A percentile compares a stretch with the other conserved stretches of the same genome.
Conservation (phyloP, 352 stramenopile genomes). For the Halophytophthora polymorphica region DNA sequence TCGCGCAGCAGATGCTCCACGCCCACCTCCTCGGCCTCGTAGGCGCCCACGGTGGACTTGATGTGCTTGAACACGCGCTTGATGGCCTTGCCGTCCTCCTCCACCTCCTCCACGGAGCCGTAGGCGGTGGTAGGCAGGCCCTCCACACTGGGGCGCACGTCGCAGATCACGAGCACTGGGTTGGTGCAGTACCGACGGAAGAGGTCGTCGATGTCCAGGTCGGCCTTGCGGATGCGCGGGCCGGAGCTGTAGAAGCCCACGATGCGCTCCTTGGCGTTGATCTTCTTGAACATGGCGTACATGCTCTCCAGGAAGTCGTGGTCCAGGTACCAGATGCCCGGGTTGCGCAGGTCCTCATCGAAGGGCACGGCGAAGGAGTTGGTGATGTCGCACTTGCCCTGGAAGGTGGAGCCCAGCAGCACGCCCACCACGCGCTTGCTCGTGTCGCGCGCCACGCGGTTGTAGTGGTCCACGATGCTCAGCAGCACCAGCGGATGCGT, state of each 20-base stretch:
- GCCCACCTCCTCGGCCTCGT: slow-evolving; percentile 95
- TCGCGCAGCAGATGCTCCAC: slow-evolving; percentile 99
- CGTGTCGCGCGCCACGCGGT: slow-evolving; percentile 97
- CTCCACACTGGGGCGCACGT: slow-evolving; percentile 95
- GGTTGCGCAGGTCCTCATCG: slow-evolving; percentile 97
- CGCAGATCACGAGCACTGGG: slow-evolving; percentile 98
- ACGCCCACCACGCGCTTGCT: slow-evolving; percentile 99
- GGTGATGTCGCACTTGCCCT: slow-evolving; percentile 93
- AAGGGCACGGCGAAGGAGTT: slow-evolving; percentile 97
- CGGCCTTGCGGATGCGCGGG: slow-evolving; percentile 94
- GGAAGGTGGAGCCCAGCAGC: slow-evolving; percentile 93
- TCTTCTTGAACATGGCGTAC: slow-evolving; percentile 95
- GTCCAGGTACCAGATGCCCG: slow-evolving; percentile 98
- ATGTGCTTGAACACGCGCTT: slow-evolving; percentile 98
- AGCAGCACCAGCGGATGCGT: slow-evolving; percentile 99
- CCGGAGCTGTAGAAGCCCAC: slow-evolving; percentile 99
- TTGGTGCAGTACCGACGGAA: slow-evolving; percentile 93
- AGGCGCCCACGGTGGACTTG: slow-evolving; percentile 93
- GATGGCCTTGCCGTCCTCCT: slow-evolving; percentile 94
- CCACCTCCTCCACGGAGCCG: slow-evolving; percentile 96
- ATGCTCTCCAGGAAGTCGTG: slow-evolving; percentile 99
- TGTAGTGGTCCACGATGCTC: slow-evolving; percentile 99
- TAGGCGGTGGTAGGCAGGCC: slow-evolving; percentile 98
- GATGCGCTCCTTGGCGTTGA: slow-evolving; percentile 96
- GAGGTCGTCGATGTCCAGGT: slow-evolving; percentile 94